A percentile compares a stretch with the other conserved stretches of the same genome.
Evolutionary conservation across 345 rosid species (phyloP).

Genomic region (Ricinus communis): DNA sequence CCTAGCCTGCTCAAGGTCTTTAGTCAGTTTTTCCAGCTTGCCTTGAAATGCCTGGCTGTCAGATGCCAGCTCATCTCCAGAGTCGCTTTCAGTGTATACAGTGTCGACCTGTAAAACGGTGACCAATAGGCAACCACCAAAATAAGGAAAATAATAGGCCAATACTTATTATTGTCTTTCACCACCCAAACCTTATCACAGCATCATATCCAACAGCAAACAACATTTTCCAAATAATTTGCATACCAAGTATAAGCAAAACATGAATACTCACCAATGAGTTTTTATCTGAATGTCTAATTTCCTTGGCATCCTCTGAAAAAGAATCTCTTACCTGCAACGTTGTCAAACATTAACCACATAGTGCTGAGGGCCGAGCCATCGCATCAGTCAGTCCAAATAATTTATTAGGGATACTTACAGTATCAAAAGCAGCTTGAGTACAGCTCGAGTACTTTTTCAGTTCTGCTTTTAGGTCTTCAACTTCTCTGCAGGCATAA

Average conservation of each 20-base stretch:
- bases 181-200: not conserved
- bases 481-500: constrained; percentile 62
- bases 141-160: constrained; percentile 3
- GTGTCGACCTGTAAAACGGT: constrained; percentile 50
- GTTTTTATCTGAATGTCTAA: constrained; percentile 40
- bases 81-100: constrained; percentile 42
- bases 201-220: constrained; percentile 10
- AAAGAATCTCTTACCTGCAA: constrained; percentile 46
- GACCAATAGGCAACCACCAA: constrained; percentile 2
- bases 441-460: constrained; percentile 40
- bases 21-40: constrained; percentile 50
- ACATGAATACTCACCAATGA: constrained; percentile 46
- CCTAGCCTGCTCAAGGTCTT: constrained; percentile 62
- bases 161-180: constrained; percentile 8
- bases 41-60: constrained; percentile 41
- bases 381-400: constrained; percentile 21
- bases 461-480: constrained; percentile 54
- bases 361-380: constrained; percentile 11
- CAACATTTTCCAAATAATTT: constrained; percentile 8
- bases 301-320: constrained; percentile 41
- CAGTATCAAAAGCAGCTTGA: constrained; percentile 43
- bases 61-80: constrained; percentile 39
- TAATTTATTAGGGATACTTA: constrained; percentile 40
- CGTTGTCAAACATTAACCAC: constrained; percentile 25
- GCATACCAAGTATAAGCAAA: constrained; percentile 8